phyloP scores from a whole-genome alignment of 78 protist species.

The Protostelium mycophagum region DNA sequence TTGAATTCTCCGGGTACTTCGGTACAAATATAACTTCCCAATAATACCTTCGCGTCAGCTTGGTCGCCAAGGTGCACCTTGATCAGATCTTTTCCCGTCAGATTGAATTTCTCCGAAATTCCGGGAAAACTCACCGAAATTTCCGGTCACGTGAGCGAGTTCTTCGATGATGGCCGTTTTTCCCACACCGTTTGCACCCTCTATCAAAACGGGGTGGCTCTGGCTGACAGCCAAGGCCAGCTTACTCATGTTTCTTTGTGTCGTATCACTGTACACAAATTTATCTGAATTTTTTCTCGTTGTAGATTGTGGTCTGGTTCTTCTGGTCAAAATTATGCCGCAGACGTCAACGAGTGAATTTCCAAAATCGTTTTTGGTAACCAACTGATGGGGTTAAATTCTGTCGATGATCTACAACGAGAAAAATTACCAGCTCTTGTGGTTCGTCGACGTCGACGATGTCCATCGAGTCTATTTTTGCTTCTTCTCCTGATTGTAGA shows the following conservation, averaged over 20 bases:
- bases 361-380: conserved; percentile 17
- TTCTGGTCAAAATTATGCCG: conserved; percentile 33
- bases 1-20: conserved; percentile 92
- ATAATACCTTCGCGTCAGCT: conserved; percentile 85
- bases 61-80: conserved; percentile 89
- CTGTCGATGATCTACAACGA: not conserved
- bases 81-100: conserved; percentile 15
- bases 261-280: conserved; percentile 64
- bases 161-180: conserved; percentile 79
- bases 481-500: conserved; percentile 18
- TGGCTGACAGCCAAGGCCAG: conserved; percentile 73
- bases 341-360: conserved; percentile 30
- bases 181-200: conserved; percentile 89
- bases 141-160: conserved; percentile 64
- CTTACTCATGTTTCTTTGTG: conserved; percentile 46
- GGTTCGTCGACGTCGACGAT: not conserved
- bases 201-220: conserved; percentile 74
- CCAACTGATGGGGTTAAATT: conserved; percentile 8
- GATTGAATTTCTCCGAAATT: not conserved
- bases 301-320: not conserved
- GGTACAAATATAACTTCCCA: conserved; percentile 89
- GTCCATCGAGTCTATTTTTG: not conserved
- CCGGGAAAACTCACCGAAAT: not conserved
- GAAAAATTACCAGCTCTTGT: not conserved
- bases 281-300: not conserved